Evolutionary conservation across 2,329 filamentous ascomycete genomes (phyloP).

Genomic region (Raffaelea albimanens): DNA sequence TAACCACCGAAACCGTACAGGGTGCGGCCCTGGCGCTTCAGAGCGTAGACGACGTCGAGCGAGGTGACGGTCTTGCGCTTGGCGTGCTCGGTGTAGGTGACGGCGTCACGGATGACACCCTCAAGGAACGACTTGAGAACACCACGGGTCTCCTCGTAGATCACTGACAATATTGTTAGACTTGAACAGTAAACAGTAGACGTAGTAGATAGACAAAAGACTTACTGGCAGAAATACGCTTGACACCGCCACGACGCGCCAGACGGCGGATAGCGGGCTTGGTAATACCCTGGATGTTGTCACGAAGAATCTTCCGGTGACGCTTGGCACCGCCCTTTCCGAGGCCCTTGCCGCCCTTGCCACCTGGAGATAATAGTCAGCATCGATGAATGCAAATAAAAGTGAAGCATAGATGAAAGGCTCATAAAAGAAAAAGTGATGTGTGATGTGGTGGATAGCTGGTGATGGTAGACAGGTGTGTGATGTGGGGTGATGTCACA

Average conservation of each 20-base stretch:
- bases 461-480: background rate
- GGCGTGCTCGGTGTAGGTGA: slow-evolving; percentile 72
- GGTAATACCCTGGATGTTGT: slow-evolving; percentile 99
- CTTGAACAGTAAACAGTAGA: background rate
- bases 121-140: slow-evolving; percentile 73
- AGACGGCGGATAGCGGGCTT: slow-evolving; percentile 98
- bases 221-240: slow-evolving; percentile 96
- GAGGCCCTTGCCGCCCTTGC: slow-evolving; percentile 95
- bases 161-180: slow-evolving; percentile 36
- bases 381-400: slow-evolving; percentile 19
- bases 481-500: slow-evolving; percentile 2
- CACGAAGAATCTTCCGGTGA: slow-evolving; percentile 97
- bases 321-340: slow-evolving; percentile 98
- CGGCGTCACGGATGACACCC: slow-evolving; percentile 65
- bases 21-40: slow-evolving; percentile 63
- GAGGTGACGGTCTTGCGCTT: slow-evolving; percentile 74
- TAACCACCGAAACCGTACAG: slow-evolving; percentile 89
- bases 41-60: slow-evolving; percentile 57
- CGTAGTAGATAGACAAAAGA: slow-evolving; percentile 13
- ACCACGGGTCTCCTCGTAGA: slow-evolving; percentile 71
- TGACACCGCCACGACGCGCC: slow-evolving; percentile 97
- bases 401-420: slow-evolving; percentile 15
- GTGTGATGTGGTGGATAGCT: background rate
- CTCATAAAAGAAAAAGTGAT: slow-evolving; percentile 4
- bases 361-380: slow-evolving; percentile 50